Conservation (phyloP, 148 eudicot genomes). For the Fagopyrum tataricum region DNA sequence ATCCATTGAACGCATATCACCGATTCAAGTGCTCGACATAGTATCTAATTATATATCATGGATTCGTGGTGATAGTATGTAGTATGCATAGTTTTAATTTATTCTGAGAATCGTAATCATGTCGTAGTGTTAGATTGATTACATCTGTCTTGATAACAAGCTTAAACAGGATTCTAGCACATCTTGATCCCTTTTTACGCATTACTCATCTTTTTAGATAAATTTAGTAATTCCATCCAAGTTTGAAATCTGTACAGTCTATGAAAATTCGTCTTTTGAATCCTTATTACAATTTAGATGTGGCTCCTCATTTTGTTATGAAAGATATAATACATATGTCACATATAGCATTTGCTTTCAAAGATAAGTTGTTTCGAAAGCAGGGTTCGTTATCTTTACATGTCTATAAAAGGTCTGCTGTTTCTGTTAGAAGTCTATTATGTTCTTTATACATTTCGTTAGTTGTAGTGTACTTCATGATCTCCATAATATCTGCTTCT, state of each 20-base stretch:
- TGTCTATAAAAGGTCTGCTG: not conserved
- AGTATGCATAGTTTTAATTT: too few relatives aligned
- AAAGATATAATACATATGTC: not conserved
- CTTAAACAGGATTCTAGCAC: not conserved
- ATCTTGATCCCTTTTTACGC: not conserved
- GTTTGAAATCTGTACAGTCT: not conserved
- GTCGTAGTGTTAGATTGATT: not conserved
- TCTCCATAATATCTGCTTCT: not conserved
- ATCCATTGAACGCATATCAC: too few relatives aligned
- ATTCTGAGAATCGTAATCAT: too few relatives aligned
- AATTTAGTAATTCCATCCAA: not conserved
- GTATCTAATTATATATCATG: too few relatives aligned
- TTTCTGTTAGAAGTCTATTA: not conserved
- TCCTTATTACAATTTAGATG: not conserved
- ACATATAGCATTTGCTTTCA: not conserved
- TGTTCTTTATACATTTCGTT: not conserved
- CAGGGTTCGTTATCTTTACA: not conserved
- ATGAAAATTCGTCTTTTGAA: not conserved
- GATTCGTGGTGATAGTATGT: too few relatives aligned
- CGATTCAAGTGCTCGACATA: too few relatives aligned
- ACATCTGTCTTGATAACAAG: not conserved
- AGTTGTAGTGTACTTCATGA: not conserved
- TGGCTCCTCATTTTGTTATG: not conserved
- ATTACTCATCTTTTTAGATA: not conserved
- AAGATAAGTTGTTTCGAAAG: too few relatives aligned